Evolutionary conservation across 805 yeast species (phyloP), one percentile per base, ranked within the genome.

Genomic region (Kodamaea neixiangensis): DNA sequence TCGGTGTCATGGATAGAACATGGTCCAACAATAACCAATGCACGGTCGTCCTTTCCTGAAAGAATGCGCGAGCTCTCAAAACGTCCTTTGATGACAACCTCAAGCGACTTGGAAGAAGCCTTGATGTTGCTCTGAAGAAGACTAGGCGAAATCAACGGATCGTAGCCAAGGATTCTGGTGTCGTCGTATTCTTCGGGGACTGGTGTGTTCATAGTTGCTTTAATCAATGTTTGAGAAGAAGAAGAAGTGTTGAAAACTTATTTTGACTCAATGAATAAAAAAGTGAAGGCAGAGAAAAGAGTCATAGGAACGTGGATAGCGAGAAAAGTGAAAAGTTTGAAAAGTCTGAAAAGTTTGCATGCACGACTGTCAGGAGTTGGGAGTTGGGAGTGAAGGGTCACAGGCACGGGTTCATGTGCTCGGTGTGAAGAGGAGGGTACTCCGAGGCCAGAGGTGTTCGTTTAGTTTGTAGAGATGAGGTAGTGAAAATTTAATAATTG

Each of bases 1-100:
- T 78, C 82, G 52, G 93, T 81, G 71, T 93, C 97, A 68, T 93
- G 99, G 60, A 93, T 86, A 15, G 98, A 94, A 69, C 99, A 93
- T 55, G 99, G 99, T 15, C 99, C 99, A 49, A 93, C 96, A 56
- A 93, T 84, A 18, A 93, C 87, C 33, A 93, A 73, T 42, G 89
- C 77, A 68, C 96, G 82, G 78, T 94, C 98, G 64, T 87, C 92
- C 59, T 79, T 75, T 46, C 87, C 88, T 54, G 77, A 76, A 58
- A 93, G 79, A 56, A 92, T 89, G 19, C 82, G 81, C 53, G 86
- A 80, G 33, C 96, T 86, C 29, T 85, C 91, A 58, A 77, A 79
- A 73, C 99, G 85, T 49, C 96, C 97, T 54, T 74, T 71, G 51
- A 83, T 74, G 37, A 92, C 96, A 3, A 87, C 82, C 53, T 79